phyloP scores from a whole-genome alignment of 345 rosid genomes.

The Hibiscus mutabilis region DNA sequence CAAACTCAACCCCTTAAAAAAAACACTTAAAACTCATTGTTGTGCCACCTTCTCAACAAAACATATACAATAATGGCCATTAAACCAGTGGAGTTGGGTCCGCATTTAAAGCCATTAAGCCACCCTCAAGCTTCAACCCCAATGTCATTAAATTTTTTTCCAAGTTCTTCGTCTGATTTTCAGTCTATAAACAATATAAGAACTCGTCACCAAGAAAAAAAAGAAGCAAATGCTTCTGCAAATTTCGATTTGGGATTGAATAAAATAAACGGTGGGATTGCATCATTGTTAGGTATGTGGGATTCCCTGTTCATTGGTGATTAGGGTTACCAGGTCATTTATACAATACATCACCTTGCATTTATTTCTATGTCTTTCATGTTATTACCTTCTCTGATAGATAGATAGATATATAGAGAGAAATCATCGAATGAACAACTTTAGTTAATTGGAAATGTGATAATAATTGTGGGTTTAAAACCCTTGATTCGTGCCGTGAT shows the following conservation, averaged over 20 bases:
- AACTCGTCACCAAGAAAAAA: background rate
- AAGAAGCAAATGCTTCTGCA: background rate
- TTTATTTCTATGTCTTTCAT: background rate
- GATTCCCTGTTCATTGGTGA: background rate
- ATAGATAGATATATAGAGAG: too few relatives aligned
- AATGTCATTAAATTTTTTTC: too few relatives aligned
- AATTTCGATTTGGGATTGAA: background rate
- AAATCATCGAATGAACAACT: too few relatives aligned
- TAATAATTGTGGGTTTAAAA: background rate
- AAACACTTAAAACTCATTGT: too few relatives aligned
- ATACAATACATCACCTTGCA: background rate
- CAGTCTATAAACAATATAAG: background rate
- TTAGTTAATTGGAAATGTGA: background rate
- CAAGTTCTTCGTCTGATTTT: background rate
- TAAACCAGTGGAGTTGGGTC: background rate
- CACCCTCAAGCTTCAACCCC: background rate
- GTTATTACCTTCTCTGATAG: background rate
- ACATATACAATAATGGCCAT: too few relatives aligned
- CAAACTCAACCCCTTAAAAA: background rate
- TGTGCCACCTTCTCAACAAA: background rate
- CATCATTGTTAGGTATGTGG: background rate
- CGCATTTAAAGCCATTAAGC: background rate
- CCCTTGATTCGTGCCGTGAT: too few relatives aligned
- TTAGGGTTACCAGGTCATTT: background rate
- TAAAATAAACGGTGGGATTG: too few relatives aligned